Evolutionary conservation across 768 basidiomycete genomes (phyloP).

Genomic region (Calvatia gigantea): DNA sequence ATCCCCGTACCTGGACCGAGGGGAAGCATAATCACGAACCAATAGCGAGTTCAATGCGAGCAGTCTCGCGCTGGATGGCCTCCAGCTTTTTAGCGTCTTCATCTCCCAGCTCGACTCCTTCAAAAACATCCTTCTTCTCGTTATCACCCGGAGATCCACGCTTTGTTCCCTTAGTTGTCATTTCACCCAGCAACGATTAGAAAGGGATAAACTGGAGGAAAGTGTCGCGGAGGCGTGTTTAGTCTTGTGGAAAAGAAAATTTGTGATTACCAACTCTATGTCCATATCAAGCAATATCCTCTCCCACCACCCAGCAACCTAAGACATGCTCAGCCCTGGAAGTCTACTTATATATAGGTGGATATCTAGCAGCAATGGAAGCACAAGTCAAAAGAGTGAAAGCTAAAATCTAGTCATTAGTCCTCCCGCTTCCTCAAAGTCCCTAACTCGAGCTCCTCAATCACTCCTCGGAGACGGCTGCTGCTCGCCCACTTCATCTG

Average conservation of each 20-base stretch:
- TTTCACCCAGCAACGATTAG: constrained; percentile 20
- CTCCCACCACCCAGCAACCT: constrained; percentile 1
- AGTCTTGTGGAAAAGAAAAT: constrained; percentile 19
- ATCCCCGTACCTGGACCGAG: not conserved
- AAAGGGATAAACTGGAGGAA: constrained; percentile 16
- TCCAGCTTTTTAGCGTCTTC: constrained; percentile 71
- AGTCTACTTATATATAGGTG: not conserved
- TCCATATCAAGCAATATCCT: constrained; percentile 7
- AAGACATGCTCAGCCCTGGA: not conserved
- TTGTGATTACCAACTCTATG: constrained; percentile 29
- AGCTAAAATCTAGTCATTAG: constrained; percentile 27
- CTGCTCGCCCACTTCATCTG: constrained; percentile 35
- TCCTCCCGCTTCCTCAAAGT: constrained; percentile 72
- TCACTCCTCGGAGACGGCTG: constrained; percentile 34
- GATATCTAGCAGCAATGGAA: not conserved
- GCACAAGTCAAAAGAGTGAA: not conserved
- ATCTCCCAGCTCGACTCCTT: constrained; percentile 64
- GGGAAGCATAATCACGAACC: constrained; percentile 42
- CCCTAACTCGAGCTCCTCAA: constrained; percentile 80
- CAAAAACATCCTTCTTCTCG: constrained; percentile 65
- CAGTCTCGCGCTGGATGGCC: constrained; percentile 62
- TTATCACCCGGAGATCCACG: constrained; percentile 80
- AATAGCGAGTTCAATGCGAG: constrained; percentile 66
- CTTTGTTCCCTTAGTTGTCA: constrained; percentile 59
- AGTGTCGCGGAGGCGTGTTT: constrained; percentile 14